phyloP scores from a whole-genome alignment of 2,329 filamentous ascomycete genomes.

The Apiospora koreana region DNA sequence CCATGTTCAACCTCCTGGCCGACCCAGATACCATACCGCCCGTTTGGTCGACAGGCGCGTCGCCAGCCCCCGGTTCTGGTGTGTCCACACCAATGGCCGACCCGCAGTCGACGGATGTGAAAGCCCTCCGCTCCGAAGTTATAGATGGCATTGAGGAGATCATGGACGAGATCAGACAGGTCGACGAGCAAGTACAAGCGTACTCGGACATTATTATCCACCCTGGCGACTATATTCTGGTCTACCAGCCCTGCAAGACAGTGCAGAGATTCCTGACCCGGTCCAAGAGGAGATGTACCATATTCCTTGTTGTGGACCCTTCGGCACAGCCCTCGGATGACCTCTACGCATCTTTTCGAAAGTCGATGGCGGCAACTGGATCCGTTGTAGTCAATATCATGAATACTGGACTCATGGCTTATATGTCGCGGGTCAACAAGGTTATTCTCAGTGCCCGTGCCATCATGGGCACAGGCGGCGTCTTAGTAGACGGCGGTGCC shows the following conservation, averaged over 20 bases:
- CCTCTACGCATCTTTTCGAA: slow-evolving; percentile 63
- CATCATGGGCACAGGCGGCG: slow-evolving; percentile 84
- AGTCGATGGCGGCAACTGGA: slow-evolving; percentile 75
- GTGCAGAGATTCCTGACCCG: slow-evolving; percentile 88
- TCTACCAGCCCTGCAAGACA: slow-evolving; percentile 81
- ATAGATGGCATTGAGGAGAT: slow-evolving; percentile 94
- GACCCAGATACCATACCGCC: slow-evolving; percentile 59
- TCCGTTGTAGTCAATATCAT: slow-evolving; percentile 83
- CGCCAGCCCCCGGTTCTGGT: slow-evolving; percentile 45
- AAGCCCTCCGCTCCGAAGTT: slow-evolving; percentile 85
- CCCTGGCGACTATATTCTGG: slow-evolving; percentile 88
- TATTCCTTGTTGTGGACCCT: slow-evolving; percentile 75
- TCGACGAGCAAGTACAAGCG: slow-evolving; percentile 88
- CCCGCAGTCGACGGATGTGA: slow-evolving; percentile 46
- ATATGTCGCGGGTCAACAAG: slow-evolving; percentile 95
- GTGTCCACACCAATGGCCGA: slow-evolving; percentile 49
- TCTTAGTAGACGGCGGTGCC: slow-evolving; percentile 83
- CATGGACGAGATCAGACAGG: slow-evolving; percentile 89
- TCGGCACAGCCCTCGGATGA: slow-evolving; percentile 39
- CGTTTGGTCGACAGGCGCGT: slow-evolving; percentile 47
- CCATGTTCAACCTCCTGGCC: slow-evolving; percentile 86
- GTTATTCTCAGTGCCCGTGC: slow-evolving; percentile 88
- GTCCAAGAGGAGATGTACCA: slow-evolving; percentile 86
- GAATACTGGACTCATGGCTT: slow-evolving; percentile 83
- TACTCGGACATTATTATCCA: slow-evolving; percentile 91